These are phyloP conservation scores for Lasiosphaeriaceae sp. DNA, from an alignment of 495 filamentous ascomycete species.

Conservation along the genomic window DNA sequence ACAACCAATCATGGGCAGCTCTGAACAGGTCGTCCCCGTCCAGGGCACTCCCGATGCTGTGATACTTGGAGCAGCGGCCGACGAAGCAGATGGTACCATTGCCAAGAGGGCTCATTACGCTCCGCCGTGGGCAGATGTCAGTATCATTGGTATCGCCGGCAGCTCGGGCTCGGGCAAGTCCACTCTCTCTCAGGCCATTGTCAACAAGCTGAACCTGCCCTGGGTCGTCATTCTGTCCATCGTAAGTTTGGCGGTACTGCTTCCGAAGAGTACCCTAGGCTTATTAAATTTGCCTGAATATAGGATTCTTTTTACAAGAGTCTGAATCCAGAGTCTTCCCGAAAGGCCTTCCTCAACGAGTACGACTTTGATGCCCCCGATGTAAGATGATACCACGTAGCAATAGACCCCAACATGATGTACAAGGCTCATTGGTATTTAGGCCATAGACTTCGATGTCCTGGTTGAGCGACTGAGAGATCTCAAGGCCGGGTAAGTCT, in stretches of 20 bases:
- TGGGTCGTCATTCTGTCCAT: constrained; percentile 98
- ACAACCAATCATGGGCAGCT: not conserved
- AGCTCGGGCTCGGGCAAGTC: constrained; percentile 97
- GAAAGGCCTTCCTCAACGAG: constrained; percentile 77
- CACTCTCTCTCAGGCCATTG: constrained; percentile 88
- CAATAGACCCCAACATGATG: not conserved
- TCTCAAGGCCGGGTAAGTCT: constrained; percentile 81
- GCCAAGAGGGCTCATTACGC: constrained; percentile 65
- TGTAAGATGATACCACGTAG: constrained; percentile 24
- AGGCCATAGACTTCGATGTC: constrained; percentile 90
- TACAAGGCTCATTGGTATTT: constrained; percentile 15
- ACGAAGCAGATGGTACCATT: constrained; percentile 32
- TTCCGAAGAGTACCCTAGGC: not conserved
- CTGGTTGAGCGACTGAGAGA: constrained; percentile 77
- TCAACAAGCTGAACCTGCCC: constrained; percentile 81
- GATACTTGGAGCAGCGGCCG: not conserved
- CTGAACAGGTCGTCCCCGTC: not conserved
- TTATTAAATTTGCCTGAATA: not conserved
- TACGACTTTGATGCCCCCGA: constrained; percentile 94
- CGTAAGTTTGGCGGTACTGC: constrained; percentile 47
- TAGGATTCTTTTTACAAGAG: constrained; percentile 97
- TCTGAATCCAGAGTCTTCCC: constrained; percentile 67
- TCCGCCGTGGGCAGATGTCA: constrained; percentile 90
- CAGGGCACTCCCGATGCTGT: constrained; percentile 5
- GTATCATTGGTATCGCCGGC: constrained; percentile 93